A percentile compares a stretch with the other conserved stretches of the same genome.
These are phyloP conservation scores for Lactarius sp. DNA, from an alignment of 768 basidiomycete genomes.

Conservation along the genomic window DNA sequence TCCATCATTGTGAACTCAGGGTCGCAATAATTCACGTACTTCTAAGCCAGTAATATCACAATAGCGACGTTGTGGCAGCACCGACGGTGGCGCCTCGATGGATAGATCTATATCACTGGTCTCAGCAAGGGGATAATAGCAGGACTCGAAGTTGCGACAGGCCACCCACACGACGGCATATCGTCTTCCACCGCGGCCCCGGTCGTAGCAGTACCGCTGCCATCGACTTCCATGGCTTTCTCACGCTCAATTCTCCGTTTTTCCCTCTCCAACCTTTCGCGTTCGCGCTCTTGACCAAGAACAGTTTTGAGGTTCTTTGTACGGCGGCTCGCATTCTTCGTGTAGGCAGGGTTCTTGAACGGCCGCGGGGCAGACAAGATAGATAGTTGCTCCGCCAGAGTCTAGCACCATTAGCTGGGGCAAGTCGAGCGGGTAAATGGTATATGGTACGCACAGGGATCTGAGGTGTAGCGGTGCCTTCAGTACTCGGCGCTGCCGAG, in stretches of 20 bases:
- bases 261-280: slow-evolving; percentile 66
- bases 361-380: slow-evolving; percentile 65
- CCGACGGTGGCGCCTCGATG: slow-evolving; percentile 80
- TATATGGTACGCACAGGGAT: slow-evolving; percentile 27
- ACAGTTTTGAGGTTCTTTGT: slow-evolving; percentile 80
- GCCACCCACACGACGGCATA: slow-evolving; percentile 59
- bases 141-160: neutral
- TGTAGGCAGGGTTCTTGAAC: slow-evolving; percentile 71
- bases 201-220: slow-evolving; percentile 27
- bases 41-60: slow-evolving; percentile 87
- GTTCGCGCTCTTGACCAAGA: slow-evolving; percentile 71
- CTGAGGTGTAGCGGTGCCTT: slow-evolving; percentile 33
- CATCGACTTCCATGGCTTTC: slow-evolving; percentile 54
- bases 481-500: slow-evolving; percentile 27
- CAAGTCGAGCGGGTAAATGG: neutral
- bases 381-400: slow-evolving; percentile 68
- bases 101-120: slow-evolving; percentile 50
- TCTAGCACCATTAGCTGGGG: slow-evolving; percentile 36
- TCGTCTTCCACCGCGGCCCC: slow-evolving; percentile 47
- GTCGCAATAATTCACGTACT: slow-evolving; percentile 34
- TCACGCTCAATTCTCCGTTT: slow-evolving; percentile 46
- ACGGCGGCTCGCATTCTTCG: slow-evolving; percentile 64
- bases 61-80: slow-evolving; percentile 69
- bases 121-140: neutral
- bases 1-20: neutral